Evolutionary conservation across 2,329 filamentous ascomycete genomes (phyloP).

Genomic region (Zymoseptoria tritici): DNA sequence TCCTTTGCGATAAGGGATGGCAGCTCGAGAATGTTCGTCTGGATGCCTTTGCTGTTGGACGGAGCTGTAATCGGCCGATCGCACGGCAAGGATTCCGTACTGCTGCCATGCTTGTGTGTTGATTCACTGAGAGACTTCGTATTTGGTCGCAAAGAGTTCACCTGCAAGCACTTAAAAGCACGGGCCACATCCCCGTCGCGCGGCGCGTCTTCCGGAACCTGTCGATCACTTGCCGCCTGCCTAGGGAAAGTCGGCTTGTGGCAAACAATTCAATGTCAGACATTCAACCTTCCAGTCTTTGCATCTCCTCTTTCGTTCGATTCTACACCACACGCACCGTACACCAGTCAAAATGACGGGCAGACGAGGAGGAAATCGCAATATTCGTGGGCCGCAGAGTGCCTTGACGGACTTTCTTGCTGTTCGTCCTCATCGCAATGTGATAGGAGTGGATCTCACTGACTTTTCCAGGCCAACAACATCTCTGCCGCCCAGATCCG

Average conservation of each 20-base stretch:
- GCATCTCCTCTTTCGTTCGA: not conserved
- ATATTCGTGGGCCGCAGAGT: conserved; percentile 54
- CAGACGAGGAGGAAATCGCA: conserved; percentile 34
- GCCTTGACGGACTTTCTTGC: conserved; percentile 62
- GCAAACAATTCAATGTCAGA: not conserved
- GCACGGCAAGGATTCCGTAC: not conserved
- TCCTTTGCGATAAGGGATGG: too few species aligned
- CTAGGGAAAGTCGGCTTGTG: not conserved
- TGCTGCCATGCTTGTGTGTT: not conserved
- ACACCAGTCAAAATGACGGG: conserved; percentile 25
- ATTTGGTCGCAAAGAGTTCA: not conserved
- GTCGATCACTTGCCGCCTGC: not conserved
- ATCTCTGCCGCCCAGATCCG: conserved; percentile 61
- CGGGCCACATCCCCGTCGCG: not conserved
- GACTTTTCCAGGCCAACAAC: conserved; percentile 53
- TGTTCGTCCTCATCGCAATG: conserved; percentile 34
- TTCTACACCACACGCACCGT: not conserved
- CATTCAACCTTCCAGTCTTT: not conserved
- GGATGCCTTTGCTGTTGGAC: not conserved
- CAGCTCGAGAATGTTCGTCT: too few species aligned
- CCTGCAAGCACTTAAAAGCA: not conserved
- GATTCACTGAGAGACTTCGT: too few species aligned
- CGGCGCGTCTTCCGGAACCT: not conserved
- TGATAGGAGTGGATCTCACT: not conserved
- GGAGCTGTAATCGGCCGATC: not conserved